These are phyloP conservation scores for Talaromyces adpressus DNA, from an alignment of 495 filamentous ascomycete species.

Conservation along the genomic window DNA sequence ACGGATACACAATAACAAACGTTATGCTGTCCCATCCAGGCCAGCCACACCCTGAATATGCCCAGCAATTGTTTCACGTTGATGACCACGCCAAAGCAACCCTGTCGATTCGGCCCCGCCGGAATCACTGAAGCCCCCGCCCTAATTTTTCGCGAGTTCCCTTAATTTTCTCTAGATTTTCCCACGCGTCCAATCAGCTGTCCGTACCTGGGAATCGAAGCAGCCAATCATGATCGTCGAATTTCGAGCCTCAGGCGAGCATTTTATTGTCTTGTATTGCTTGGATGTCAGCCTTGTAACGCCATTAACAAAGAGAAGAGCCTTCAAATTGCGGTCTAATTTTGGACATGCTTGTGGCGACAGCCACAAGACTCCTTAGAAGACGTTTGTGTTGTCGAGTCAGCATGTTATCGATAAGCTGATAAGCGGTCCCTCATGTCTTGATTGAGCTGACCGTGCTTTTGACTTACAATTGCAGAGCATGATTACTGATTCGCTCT, in stretches of 20 bases:
- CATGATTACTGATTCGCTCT: no score
- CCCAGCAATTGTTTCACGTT: neutral
- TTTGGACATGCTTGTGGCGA: no score
- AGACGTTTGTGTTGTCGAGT: neutral
- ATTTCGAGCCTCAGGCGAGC: neutral
- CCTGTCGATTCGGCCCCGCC: neutral
- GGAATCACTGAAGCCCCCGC: neutral
- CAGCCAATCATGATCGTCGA: neutral
- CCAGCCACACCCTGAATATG: neutral
- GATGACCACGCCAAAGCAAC: neutral
- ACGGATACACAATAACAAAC: no score
- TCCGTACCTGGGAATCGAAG: neutral
- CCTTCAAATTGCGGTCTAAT: no score
- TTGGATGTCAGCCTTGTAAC: no score
- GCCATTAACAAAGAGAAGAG: no score
- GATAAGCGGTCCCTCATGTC: neutral
- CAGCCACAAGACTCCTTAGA: no score
- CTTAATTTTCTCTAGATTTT: neutral
- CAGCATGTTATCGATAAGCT: neutral
- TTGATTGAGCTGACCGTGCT: neutral
- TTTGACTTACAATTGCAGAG: neutral
- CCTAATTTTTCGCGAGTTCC: no score
- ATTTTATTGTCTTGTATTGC: neutral
- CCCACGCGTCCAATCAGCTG: neutral
- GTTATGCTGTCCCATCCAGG: neutral